Evolutionary conservation across 2,329 filamentous ascomycete genomes (phyloP).

Genomic region (Arthrobotrys musiformis): DNA sequence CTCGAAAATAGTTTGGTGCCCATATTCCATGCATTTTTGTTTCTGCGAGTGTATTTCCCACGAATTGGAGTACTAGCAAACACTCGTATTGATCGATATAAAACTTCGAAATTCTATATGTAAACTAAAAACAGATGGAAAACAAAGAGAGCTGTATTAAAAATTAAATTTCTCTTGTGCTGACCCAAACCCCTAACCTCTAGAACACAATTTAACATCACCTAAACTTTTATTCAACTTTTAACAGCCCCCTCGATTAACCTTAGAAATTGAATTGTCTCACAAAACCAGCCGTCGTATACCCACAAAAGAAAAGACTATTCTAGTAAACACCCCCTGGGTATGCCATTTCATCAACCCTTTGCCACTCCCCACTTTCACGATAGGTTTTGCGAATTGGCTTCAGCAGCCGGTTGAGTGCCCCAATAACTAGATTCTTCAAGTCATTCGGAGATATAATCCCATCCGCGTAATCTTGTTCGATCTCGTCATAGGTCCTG

Average conservation of each 20-base stretch:
- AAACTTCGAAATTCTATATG: too few species aligned
- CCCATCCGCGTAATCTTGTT: constrained; percentile 20
- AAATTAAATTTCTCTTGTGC: too few species aligned
- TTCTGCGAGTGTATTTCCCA: too few species aligned
- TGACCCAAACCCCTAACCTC: too few species aligned
- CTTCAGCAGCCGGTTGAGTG: constrained; percentile 6
- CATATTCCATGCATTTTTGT: too few species aligned
- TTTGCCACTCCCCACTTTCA: constrained; percentile 22
- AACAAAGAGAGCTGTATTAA: too few species aligned
- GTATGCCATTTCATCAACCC: constrained; percentile 9
- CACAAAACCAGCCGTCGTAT: not conserved
- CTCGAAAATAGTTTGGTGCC: too few species aligned
- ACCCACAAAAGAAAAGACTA: not conserved
- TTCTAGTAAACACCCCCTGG: constrained; percentile 13
- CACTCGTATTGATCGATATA: too few species aligned
- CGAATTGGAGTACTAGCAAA: too few species aligned
- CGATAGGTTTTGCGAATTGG: constrained; percentile 11
- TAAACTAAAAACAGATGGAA: too few species aligned
- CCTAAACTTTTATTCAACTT: not conserved
- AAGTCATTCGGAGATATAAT: constrained; percentile 9
- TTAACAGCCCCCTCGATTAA: too few species aligned
- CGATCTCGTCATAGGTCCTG: constrained; percentile 3
- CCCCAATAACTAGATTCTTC: constrained; percentile 5
- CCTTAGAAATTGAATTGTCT: not conserved
- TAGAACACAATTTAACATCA: not conserved